Evolutionary conservation across 2,329 filamentous ascomycete genomes (phyloP).

Genomic region (Colletotrichum lupini): DNA sequence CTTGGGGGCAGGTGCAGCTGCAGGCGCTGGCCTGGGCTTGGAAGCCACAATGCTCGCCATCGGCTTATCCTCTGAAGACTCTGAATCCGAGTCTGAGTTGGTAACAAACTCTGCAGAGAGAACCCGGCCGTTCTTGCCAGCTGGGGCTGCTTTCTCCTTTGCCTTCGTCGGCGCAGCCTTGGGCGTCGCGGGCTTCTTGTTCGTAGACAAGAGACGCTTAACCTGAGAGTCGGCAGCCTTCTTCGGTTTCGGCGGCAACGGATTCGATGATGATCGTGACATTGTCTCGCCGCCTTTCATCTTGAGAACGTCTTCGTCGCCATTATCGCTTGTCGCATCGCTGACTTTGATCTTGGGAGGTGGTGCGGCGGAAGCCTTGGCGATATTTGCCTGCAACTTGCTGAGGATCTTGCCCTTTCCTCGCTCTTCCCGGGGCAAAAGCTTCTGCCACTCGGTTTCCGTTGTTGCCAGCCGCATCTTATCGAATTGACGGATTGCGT

Average conservation of each 20-base stretch:
- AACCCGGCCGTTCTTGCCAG: slow-evolving; percentile 55
- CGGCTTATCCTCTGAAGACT: slow-evolving; percentile 63
- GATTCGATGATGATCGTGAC: slow-evolving; percentile 63
- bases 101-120: slow-evolving; percentile 67
- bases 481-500: slow-evolving; percentile 70
- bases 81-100: slow-evolving; percentile 68
- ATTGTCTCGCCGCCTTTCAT: slow-evolving; percentile 55
- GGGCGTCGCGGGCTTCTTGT: slow-evolving; percentile 41
- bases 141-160: slow-evolving; percentile 47
- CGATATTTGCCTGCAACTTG: slow-evolving; percentile 69
- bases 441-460: slow-evolving; percentile 70
- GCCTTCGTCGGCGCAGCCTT: slow-evolving; percentile 57
- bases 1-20: slow-evolving; percentile 38
- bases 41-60: slow-evolving; percentile 48
- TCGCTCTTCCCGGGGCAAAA: slow-evolving; percentile 68
- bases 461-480: slow-evolving; percentile 65
- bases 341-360: slow-evolving; percentile 61
- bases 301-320: slow-evolving; percentile 46
- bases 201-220: slow-evolving; percentile 61
- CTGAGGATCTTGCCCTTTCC: slow-evolving; percentile 71
- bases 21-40: slow-evolving; percentile 43
- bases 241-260: slow-evolving; percentile 64
- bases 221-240: slow-evolving; percentile 66
- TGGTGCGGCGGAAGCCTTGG: slow-evolving; percentile 56
- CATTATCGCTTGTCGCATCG: slow-evolving; percentile 48